A percentile compares a stretch with the other conserved stretches of the same genome.
phyloP scores from a whole-genome alignment of 345 rosid species.

The Durio zibethinus region DNA sequence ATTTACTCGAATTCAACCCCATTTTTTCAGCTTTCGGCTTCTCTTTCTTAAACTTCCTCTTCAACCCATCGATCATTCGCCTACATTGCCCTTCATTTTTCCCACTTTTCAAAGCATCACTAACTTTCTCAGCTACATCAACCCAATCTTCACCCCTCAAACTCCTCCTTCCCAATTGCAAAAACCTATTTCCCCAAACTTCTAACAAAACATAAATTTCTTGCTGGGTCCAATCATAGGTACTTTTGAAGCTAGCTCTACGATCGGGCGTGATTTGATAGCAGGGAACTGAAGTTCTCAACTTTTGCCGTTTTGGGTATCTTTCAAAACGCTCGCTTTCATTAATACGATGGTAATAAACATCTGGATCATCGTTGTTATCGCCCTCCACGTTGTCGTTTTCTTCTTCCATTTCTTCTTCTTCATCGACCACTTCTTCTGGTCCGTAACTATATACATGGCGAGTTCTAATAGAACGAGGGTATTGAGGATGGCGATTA shows the following conservation, averaged over 20 bases:
- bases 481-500: slow-evolving; percentile 43
- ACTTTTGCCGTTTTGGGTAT: slow-evolving; percentile 65
- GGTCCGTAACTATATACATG: slow-evolving; percentile 6
- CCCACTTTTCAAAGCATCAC: slow-evolving; percentile 62
- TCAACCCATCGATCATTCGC: slow-evolving; percentile 74
- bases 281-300: slow-evolving; percentile 48
- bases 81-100: slow-evolving; percentile 78
- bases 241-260: slow-evolving; percentile 29
- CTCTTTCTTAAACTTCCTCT: slow-evolving; percentile 94
- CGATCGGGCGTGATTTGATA: slow-evolving; percentile 36
- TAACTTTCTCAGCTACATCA: slow-evolving; percentile 87
- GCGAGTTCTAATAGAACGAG: neutral
- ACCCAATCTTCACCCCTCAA: slow-evolving; percentile 87
- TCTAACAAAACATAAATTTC: slow-evolving; percentile 75
- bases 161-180: slow-evolving; percentile 84
- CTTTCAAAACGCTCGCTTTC: slow-evolving; percentile 39
- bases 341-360: slow-evolving; percentile 25
- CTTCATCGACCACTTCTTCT: neutral
- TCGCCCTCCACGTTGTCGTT: slow-evolving; percentile 32
- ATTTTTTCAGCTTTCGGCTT: slow-evolving; percentile 45
- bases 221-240: slow-evolving; percentile 79
- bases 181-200: slow-evolving; percentile 86
- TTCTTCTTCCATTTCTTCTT: neutral
- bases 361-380: slow-evolving; percentile 37
- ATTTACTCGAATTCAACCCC: slow-evolving; percentile 47